Percentiles rank a stretch among this genome's conserved stretches.
Evolutionary conservation across 805 yeast genomes (phyloP).

Genomic region (Saccharomycopsis olivae): DNA sequence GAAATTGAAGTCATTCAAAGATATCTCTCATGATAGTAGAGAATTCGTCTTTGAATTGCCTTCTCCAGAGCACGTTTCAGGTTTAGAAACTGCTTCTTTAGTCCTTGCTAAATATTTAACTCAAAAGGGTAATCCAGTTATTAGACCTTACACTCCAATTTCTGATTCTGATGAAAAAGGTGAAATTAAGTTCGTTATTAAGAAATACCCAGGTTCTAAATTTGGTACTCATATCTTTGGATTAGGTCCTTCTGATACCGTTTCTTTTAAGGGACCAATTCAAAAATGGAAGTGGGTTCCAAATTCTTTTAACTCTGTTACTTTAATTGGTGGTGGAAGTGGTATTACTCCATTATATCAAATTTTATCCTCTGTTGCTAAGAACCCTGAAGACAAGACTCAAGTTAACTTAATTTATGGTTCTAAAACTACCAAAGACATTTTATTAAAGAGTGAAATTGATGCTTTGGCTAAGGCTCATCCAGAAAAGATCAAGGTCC

Average conservation of each 20-base stretch:
- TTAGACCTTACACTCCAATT: conserved; percentile 86
- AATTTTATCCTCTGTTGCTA: conserved; percentile 62
- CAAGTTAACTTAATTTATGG: conserved; percentile 79
- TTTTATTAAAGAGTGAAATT: conserved; percentile 67
- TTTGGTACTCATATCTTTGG: conserved; percentile 63
- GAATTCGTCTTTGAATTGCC: conserved; percentile 64
- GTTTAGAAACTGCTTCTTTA: conserved; percentile 71
- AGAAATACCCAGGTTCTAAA: conserved; percentile 78
- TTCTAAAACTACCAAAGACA: conserved; percentile 64
- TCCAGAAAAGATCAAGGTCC: conserved; percentile 70
- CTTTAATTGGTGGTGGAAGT: conserved; percentile 89
- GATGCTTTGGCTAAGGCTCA: conserved; percentile 54
- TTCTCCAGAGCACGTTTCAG: conserved; percentile 54
- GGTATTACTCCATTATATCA: conserved; percentile 97
- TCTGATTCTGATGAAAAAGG: conserved; percentile 65
- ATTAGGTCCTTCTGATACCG: conserved; percentile 68
- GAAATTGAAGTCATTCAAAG: conserved; percentile 34
- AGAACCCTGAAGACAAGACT: conserved; percentile 81
- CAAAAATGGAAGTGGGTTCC: conserved; percentile 85
- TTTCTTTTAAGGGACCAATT: conserved; percentile 90
- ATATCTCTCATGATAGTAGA: conserved; percentile 54
- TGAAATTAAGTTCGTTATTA: conserved; percentile 66
- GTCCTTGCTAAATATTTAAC: conserved; percentile 74
- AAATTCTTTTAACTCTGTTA: conserved; percentile 70
- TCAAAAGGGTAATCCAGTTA: conserved; percentile 74